phyloP scores from a whole-genome alignment of 306 rosid species.

The Dalbergia cultrata region DNA sequence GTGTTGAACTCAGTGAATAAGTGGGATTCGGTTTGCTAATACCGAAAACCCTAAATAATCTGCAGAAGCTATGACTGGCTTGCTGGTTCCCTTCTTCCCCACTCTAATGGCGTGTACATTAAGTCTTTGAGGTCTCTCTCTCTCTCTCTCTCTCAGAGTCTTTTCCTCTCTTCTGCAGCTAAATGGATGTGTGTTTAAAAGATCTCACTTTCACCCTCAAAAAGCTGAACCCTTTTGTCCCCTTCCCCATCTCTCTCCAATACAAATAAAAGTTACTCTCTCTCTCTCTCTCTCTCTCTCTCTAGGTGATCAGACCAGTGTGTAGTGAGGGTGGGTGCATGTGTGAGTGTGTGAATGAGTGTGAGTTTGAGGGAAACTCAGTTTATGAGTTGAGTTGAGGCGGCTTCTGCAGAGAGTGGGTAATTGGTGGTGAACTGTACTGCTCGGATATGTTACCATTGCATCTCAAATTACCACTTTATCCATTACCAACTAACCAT shows the following conservation, averaged over 20 bases:
- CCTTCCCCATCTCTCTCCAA: slow-evolving; percentile 44
- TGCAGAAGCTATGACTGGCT: slow-evolving; percentile 21
- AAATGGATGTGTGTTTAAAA: slow-evolving; percentile 54
- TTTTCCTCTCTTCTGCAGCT: slow-evolving; percentile 27
- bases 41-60: slow-evolving; percentile 45
- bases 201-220: slow-evolving; percentile 62
- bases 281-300: slow-evolving; percentile 36
- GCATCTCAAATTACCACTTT: slow-evolving; percentile 42
- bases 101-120: slow-evolving; percentile 57
- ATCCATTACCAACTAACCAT: background rate
- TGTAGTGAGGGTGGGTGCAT: slow-evolving; percentile 20
- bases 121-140: slow-evolving; percentile 35
- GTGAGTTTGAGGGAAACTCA: slow-evolving; percentile 50
- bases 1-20: slow-evolving; percentile 39
- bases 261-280: slow-evolving; percentile 17
- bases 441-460: background rate
- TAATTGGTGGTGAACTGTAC: slow-evolving; percentile 59
- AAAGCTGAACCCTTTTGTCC: slow-evolving; percentile 64
- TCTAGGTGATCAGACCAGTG: background rate
- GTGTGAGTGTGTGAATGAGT: slow-evolving; percentile 28
- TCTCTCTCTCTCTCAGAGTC: slow-evolving; percentile 25
- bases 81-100: background rate
- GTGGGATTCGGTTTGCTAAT: slow-evolving; percentile 39
- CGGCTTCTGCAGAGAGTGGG: slow-evolving; percentile 67
- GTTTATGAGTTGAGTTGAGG: slow-evolving; percentile 78